These are phyloP conservation scores for Calonectria leucothoes DNA, from an alignment of 2,329 filamentous ascomycete species.

Conservation along the genomic window DNA sequence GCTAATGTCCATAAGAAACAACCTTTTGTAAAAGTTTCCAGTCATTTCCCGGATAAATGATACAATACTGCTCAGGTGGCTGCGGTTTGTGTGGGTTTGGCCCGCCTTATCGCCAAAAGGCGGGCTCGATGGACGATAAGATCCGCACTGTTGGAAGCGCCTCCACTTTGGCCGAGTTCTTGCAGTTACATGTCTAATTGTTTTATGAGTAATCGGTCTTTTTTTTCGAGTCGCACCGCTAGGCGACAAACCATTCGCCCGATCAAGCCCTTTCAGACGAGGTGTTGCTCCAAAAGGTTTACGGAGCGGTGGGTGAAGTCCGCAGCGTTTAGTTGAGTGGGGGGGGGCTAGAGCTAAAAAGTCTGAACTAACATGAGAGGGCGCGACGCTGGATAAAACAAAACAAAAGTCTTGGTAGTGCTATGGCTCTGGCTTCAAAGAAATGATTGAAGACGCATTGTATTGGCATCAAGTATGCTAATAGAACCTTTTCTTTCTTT, in stretches of 20 bases:
- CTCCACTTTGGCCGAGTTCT: too few relatives aligned
- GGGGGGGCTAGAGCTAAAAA: neutral
- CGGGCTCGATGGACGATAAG: neutral
- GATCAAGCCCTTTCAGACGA: neutral
- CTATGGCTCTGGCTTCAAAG: too few relatives aligned
- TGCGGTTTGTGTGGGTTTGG: too few relatives aligned
- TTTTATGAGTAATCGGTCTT: neutral
- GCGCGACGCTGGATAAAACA: neutral
- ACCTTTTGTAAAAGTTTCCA: too few relatives aligned
- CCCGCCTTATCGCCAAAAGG: too few relatives aligned
- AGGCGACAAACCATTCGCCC: neutral
- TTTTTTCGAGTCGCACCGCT: neutral
- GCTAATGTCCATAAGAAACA: too few relatives aligned
- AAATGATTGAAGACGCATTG: too few relatives aligned
- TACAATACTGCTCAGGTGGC: too few relatives aligned
- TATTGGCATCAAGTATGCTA: too few relatives aligned
- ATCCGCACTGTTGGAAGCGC: too few relatives aligned
- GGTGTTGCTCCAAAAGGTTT: neutral
- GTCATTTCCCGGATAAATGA: too few relatives aligned
- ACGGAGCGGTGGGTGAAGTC: neutral
- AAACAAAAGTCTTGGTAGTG: too few relatives aligned
- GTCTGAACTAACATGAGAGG: neutral
- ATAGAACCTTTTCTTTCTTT: neutral
- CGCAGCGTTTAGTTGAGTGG: neutral
- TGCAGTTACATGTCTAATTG: neutral